Conservation (phyloP, 768 basidiomycete species). For the Mycena latifolia region DNA sequence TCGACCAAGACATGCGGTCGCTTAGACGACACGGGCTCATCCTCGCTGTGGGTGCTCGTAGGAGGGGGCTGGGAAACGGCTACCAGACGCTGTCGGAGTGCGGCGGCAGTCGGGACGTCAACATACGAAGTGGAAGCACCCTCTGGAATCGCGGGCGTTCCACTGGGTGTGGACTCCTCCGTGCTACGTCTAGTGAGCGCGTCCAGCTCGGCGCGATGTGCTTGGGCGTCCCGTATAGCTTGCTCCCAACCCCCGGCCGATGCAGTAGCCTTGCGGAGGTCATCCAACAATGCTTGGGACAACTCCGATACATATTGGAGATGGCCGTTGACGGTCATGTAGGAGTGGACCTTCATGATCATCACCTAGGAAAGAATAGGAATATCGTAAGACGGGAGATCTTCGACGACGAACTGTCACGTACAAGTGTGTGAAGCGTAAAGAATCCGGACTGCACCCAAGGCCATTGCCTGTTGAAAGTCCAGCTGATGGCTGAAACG, state of each 20-base stretch:
- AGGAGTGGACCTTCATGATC: slow-evolving; percentile 98
- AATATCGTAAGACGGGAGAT: neutral
- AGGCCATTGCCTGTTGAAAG: slow-evolving; percentile 93
- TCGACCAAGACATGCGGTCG: slow-evolving; percentile 64
- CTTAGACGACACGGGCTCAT: slow-evolving; percentile 11
- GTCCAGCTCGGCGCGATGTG: slow-evolving; percentile 56
- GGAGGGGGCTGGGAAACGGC: slow-evolving; percentile 49
- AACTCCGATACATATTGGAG: slow-evolving; percentile 69
- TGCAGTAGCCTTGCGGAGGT: slow-evolving; percentile 61
- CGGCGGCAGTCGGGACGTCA: slow-evolving; percentile 63
- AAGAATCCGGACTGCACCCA: slow-evolving; percentile 97
- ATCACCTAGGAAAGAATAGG: slow-evolving; percentile 62
- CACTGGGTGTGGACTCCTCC: slow-evolving; percentile 47
- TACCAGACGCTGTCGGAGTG: slow-evolving; percentile 70
- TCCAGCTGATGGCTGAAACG: slow-evolving; percentile 86
- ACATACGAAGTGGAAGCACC: slow-evolving; percentile 65
- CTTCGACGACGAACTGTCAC: slow-evolving; percentile 38
- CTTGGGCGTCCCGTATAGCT: slow-evolving; percentile 65
- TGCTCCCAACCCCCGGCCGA: slow-evolving; percentile 76
- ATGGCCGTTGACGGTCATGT: slow-evolving; percentile 89
- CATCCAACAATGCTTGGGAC: slow-evolving; percentile 54
- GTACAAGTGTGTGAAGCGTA: slow-evolving; percentile 85
- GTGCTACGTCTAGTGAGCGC: slow-evolving; percentile 43
- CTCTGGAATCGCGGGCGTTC: slow-evolving; percentile 59
- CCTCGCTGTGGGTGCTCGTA: slow-evolving; percentile 6